Evolutionary conservation across 345 rosid genomes (phyloP).

Genomic region (Arabidopsis thaliana): DNA sequence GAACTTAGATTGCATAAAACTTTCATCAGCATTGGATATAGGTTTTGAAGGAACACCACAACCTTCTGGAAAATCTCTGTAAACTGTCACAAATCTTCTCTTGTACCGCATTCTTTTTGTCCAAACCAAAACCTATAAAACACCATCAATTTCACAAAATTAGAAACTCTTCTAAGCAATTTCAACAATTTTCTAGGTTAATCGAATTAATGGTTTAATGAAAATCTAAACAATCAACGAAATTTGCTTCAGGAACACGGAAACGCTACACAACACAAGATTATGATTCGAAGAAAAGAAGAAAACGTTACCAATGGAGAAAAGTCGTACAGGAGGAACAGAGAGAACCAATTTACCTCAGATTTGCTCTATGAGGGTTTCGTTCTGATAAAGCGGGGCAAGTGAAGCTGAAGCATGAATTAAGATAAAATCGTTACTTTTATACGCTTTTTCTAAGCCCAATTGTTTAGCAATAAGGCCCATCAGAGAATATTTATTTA

Average conservation of each 20-base stretch:
- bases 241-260: background rate
- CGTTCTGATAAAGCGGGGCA: background rate
- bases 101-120: background rate
- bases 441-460: background rate
- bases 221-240: background rate
- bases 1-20: background rate
- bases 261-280: background rate
- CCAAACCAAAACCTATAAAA: background rate
- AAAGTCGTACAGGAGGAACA: background rate
- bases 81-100: constrained; percentile 6
- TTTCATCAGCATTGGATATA: background rate
- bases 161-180: background rate
- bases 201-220: too few species aligned
- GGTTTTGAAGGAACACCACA: constrained; percentile 26
- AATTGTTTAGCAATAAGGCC: background rate
- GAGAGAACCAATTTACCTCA: background rate
- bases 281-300: background rate
- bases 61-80: constrained; percentile 23
- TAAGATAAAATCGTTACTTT: background rate
- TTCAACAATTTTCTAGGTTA: background rate
- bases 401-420: background rate
- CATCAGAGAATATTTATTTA: constrained; percentile 2
- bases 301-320: constrained; percentile 1
- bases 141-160: background rate
- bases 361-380: background rate